Evolutionary conservation across 2,329 filamentous ascomycete genomes (phyloP), one percentile per base, ranked within the genome.

Genomic region (Neopestalotiopsis sp.): DNA sequence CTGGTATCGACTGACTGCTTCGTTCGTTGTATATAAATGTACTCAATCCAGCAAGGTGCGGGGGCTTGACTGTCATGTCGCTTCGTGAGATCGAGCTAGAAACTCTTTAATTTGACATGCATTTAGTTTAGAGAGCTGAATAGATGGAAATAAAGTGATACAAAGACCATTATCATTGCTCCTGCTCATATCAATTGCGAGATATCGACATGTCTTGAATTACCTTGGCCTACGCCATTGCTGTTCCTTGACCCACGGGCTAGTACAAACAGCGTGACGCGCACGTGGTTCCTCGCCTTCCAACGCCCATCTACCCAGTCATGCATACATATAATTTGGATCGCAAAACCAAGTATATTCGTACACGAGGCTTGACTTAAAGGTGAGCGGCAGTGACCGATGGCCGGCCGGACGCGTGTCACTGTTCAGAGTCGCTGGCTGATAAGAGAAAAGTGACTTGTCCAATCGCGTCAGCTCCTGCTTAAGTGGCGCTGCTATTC

Each of bases 391-490:
- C 17, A 52, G 17, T 7, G 20, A 20, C 45, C 45, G 45, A 52
- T 17, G 45, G 45, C 5, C 45, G 45, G 45, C 20, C 45, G 45
- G 34, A 38, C 45, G 45, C 17, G 17, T 17, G 45, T 5, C 45
- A 59, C 6, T 59, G 57, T 34, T 34, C 57, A 14, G 30, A 30
- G 57, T 59, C 24, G 57, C 13, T 52, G 30, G 30, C 30, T 62
- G 59, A 62, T 62, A 62, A 62, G 59, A 30, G 40, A 62, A 32
- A 62, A 40, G 30, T 13, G 24, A 59, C 4, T 62, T 14, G 20
- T 62, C 59, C 30, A 62, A 62, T 62, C 59, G 59, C 59, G 30
- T 62, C 14, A 62, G 59, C 59, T 40, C 32, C 32, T 62, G 34
- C 10, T 17, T 38, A 62, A 52, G 59, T 62, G 59, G 59, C 59